A percentile compares a stretch with the other conserved stretches of the same genome.
Conservation (phyloP, 441 rosid species). For the Pelargonium fulgidum region DNA sequence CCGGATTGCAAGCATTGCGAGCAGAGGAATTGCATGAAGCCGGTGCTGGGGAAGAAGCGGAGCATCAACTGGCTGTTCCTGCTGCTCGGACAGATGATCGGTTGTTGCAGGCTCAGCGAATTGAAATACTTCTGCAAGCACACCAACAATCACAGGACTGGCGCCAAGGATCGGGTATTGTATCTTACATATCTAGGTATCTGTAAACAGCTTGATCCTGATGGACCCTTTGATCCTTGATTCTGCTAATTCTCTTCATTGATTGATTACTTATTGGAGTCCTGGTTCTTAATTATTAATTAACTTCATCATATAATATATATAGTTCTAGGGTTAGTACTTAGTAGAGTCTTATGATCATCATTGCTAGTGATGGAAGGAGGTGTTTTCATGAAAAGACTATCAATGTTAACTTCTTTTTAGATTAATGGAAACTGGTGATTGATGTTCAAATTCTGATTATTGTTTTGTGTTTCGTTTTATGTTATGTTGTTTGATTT, state of each 20-base stretch:
- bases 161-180: conserved; percentile 48
- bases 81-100: conserved; percentile 41
- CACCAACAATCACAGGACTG: conserved; percentile 42
- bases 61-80: conserved; percentile 42
- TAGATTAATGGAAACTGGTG: too few species aligned
- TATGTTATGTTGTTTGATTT: too few species aligned
- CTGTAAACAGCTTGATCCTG: conserved; percentile 34
- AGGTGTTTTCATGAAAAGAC: too few species aligned
- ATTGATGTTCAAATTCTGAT: too few species aligned
- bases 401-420: too few species aligned
- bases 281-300: too few species aligned
- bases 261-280: not conserved
- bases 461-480: too few species aligned
- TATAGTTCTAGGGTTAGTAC: too few species aligned
- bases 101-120: conserved; percentile 35
- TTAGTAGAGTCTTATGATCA: too few species aligned
- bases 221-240: conserved; percentile 27
- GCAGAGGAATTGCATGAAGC: conserved; percentile 26
- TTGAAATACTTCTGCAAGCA: conserved; percentile 48
- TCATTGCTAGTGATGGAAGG: too few species aligned
- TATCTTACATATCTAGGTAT: conserved; percentile 36
- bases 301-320: too few species aligned
- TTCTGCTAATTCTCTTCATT: not conserved
- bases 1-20: conserved; percentile 30
- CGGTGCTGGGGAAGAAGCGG: conserved; percentile 29